phyloP scores from a whole-genome alignment of 1,284 basidiomycete species.

The Macrocystidia cucumis region DNA sequence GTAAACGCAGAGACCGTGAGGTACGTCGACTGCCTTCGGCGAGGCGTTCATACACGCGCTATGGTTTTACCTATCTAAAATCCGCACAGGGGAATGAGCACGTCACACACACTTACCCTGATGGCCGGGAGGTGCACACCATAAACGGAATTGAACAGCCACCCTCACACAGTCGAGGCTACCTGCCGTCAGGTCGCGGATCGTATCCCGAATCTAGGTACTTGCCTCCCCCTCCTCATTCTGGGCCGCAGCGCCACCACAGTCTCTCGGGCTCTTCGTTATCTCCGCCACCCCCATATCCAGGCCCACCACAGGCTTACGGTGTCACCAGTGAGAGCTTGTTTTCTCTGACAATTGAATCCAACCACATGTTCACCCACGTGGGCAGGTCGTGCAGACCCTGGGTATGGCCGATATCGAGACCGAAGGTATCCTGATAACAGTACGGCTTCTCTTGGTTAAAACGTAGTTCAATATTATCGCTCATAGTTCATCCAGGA shows the following conservation, averaged over 20 bases:
- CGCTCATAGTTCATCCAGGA: too few species aligned
- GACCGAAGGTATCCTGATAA: slow-evolving; percentile 8
- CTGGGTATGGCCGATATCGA: slow-evolving; percentile 8
- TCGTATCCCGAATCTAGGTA: slow-evolving; percentile 7
- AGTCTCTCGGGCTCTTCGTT: slow-evolving; percentile 7
- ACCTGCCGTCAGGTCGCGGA: slow-evolving; percentile 13
- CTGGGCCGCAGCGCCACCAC: slow-evolving; percentile 7
- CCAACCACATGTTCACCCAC: slow-evolving; percentile 9
- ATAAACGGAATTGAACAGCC: slow-evolving; percentile 67
- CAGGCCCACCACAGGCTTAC: slow-evolving; percentile 13
- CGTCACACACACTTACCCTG: slow-evolving; percentile 51
- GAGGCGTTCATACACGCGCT: too few species aligned
- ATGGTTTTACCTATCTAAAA: slow-evolving; percentile 7
- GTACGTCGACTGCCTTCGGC: slow-evolving; percentile 27
- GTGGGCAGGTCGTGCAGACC: slow-evolving; percentile 13
- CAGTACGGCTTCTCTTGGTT: slow-evolving; percentile 8
- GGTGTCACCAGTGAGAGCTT: slow-evolving; percentile 9
- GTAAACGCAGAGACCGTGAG: slow-evolving; percentile 45
- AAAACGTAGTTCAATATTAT: background rate
- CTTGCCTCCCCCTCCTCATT: slow-evolving; percentile 4
- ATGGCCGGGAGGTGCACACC: slow-evolving; percentile 54
- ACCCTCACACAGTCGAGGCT: slow-evolving; percentile 14
- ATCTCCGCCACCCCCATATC: slow-evolving; percentile 14
- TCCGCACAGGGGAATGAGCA: slow-evolving; percentile 61
- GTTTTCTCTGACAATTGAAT: slow-evolving; percentile 5